phyloP scores from a whole-genome alignment of 495 filamentous ascomycete species.

The Cryomyces antarcticus region DNA sequence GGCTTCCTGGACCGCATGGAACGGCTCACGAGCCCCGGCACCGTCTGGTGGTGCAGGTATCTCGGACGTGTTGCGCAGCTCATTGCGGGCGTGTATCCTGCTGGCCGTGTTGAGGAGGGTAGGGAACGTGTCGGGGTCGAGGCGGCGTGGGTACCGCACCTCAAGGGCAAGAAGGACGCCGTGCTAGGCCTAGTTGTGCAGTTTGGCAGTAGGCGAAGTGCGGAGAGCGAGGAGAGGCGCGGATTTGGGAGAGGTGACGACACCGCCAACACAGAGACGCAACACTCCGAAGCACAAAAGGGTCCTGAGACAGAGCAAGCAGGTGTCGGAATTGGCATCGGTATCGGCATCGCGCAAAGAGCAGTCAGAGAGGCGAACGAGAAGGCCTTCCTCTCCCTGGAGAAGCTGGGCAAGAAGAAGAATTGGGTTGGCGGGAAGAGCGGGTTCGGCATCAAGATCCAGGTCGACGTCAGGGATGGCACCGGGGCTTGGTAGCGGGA shows the following conservation, averaged over 20 bases:
- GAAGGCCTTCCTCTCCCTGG: neutral
- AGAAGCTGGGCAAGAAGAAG: slow-evolving; percentile 4
- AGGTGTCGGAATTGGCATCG: slow-evolving; percentile 12
- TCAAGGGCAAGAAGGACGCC: neutral
- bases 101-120: slow-evolving; percentile 18
- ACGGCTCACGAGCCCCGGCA: slow-evolving; percentile 24
- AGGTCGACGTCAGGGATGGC: too few relatives aligned
- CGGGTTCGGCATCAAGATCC: slow-evolving; percentile 5
- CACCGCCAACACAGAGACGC: neutral
- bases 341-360: neutral
- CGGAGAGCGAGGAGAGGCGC: neutral
- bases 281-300: neutral
- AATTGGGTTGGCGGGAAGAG: slow-evolving; percentile 3
- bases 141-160: neutral
- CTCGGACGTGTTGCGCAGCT: slow-evolving; percentile 32
- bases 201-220: neutral
- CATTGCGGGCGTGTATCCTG: slow-evolving; percentile 26
- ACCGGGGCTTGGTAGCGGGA: too few relatives aligned
- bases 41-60: slow-evolving; percentile 43
- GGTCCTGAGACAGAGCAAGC: slow-evolving; percentile 8
- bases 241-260: slow-evolving; percentile 9
- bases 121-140: neutral
- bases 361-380: too few relatives aligned
- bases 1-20: slow-evolving; percentile 26
- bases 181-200: neutral